A percentile compares a stretch with the other conserved stretches of the same genome.
Evolutionary conservation across 495 filamentous ascomycete species (phyloP).

Genomic region (Baudoinia panamericana): DNA sequence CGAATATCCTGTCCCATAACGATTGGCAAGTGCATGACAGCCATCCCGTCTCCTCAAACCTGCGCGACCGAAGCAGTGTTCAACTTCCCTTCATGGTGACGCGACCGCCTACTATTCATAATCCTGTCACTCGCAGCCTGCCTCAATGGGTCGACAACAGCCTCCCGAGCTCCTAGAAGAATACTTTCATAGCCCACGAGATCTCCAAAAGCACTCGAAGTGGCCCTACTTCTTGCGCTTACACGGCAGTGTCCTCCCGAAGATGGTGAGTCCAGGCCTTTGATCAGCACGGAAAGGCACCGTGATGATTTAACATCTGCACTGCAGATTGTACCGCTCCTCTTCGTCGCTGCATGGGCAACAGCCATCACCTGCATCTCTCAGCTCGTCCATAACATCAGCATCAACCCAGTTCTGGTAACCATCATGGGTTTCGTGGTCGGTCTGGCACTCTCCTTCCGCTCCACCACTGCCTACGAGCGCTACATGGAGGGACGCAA

Average conservation of each 20-base stretch:
- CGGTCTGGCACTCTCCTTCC: conserved; percentile 68
- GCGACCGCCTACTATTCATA: no score
- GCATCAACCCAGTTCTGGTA: conserved; percentile 56
- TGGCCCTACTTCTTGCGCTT: conserved; percentile 68
- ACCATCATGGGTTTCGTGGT: conserved; percentile 87
- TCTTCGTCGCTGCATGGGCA: conserved; percentile 56
- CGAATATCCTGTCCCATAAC: no score
- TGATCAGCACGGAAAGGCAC: no score
- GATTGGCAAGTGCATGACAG: no score
- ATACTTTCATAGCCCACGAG: conserved; percentile 41
- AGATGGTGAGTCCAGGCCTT: no score
- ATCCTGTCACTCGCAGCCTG: no score
- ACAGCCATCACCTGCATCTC: conserved; percentile 53
- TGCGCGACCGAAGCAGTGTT: no score
- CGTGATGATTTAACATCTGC: neutral
- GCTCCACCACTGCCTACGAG: conserved; percentile 76
- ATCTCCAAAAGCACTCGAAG: conserved; percentile 65
- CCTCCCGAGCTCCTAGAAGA: neutral
- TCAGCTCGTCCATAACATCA: conserved; percentile 38
- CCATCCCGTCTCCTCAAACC: no score
- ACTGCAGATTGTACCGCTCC: conserved; percentile 49
- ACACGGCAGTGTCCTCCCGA: conserved; percentile 68
- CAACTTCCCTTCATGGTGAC: no score
- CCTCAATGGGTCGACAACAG: neutral
- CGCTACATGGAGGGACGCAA: conserved; percentile 60